These are phyloP conservation scores for Trichoderma breve DNA, from an alignment of 2,329 filamentous ascomycete species.

Conservation along the genomic window DNA sequence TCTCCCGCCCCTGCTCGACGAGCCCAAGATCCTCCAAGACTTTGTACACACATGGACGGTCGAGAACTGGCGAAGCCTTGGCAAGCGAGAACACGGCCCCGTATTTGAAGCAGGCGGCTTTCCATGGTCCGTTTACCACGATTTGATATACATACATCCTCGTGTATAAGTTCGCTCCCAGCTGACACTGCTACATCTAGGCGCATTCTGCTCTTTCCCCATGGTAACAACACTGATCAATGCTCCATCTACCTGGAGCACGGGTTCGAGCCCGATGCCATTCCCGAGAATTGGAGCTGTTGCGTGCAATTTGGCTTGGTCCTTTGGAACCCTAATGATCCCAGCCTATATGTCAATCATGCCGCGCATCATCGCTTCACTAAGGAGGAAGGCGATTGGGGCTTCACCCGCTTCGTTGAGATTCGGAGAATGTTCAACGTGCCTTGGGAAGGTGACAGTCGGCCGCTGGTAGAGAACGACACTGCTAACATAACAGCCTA, in stretches of 20 bases:
- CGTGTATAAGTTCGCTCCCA: slow-evolving; percentile 13
- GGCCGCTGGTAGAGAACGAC: slow-evolving; percentile 76
- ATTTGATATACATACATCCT: slow-evolving; percentile 21
- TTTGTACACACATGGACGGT: slow-evolving; percentile 82
- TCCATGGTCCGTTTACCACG: slow-evolving; percentile 67
- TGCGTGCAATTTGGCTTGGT: slow-evolving; percentile 95
- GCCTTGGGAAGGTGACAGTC: slow-evolving; percentile 66
- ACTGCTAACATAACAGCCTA: slow-evolving; percentile 78
- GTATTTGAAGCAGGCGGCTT: slow-evolving; percentile 80
- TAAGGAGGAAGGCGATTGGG: slow-evolving; percentile 95
- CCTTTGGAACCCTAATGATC: slow-evolving; percentile 90
- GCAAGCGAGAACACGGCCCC: slow-evolving; percentile 83
- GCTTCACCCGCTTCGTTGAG: slow-evolving; percentile 95
- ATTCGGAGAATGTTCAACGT: slow-evolving; percentile 79
- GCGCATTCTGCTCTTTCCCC: slow-evolving; percentile 94
- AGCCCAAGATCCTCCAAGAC: slow-evolving; percentile 78
- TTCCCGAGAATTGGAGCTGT: slow-evolving; percentile 92
- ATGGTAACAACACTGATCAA: slow-evolving; percentile 89
- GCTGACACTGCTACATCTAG: slow-evolving; percentile 41
- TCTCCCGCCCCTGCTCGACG: slow-evolving; percentile 68
- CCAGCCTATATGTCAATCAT: slow-evolving; percentile 78
- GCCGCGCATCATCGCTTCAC: slow-evolving; percentile 94
- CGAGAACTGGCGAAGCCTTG: slow-evolving; percentile 72
- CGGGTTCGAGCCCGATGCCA: slow-evolving; percentile 70
- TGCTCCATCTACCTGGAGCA: slow-evolving; percentile 97